phyloP scores from a whole-genome alignment of 2,329 filamentous ascomycete species.

The Lachnellula suecica region DNA sequence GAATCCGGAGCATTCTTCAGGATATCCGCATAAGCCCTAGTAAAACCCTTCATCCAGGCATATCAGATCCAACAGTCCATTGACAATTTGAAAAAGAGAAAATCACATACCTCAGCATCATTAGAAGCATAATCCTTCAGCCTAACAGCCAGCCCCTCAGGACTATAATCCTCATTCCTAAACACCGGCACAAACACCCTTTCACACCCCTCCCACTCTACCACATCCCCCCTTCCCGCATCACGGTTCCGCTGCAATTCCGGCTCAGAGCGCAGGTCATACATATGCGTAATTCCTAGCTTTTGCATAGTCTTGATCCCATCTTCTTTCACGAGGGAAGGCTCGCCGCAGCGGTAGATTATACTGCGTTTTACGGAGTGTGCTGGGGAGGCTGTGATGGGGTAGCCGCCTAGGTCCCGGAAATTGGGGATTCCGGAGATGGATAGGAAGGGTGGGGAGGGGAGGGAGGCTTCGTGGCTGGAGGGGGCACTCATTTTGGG shows the following conservation, averaged over 20 bases:
- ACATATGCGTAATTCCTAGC: slow-evolving; percentile 63
- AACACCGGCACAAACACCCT: slow-evolving; percentile 67
- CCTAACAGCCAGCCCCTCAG: slow-evolving; percentile 60
- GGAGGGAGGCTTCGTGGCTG: slow-evolving; percentile 17
- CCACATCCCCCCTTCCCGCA: slow-evolving; percentile 36
- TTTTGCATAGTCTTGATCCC: slow-evolving; percentile 51
- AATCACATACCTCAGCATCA: slow-evolving; percentile 41
- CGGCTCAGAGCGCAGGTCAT: slow-evolving; percentile 63
- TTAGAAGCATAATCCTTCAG: slow-evolving; percentile 58
- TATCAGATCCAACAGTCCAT: slow-evolving; percentile 11
- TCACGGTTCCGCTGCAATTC: slow-evolving; percentile 52
- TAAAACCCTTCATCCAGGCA: slow-evolving; percentile 57
- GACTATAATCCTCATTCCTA: slow-evolving; percentile 56
- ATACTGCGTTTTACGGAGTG: slow-evolving; percentile 49
- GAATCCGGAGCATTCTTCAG: slow-evolving; percentile 51
- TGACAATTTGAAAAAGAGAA: not conserved
- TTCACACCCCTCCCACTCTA: slow-evolving; percentile 50
- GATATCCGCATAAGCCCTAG: slow-evolving; percentile 63
- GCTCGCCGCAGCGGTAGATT: slow-evolving; percentile 69
- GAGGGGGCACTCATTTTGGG: not conserved
- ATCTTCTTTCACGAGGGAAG: slow-evolving; percentile 53
- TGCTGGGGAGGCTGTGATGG: slow-evolving; percentile 35
- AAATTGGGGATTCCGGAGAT: slow-evolving; percentile 66
- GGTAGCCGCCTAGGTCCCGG: slow-evolving; percentile 64
- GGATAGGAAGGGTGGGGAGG: slow-evolving; percentile 47